Base-by-base conservation (phyloP, 805 yeast species). In the Ogataea paradorogensis region DNA sequence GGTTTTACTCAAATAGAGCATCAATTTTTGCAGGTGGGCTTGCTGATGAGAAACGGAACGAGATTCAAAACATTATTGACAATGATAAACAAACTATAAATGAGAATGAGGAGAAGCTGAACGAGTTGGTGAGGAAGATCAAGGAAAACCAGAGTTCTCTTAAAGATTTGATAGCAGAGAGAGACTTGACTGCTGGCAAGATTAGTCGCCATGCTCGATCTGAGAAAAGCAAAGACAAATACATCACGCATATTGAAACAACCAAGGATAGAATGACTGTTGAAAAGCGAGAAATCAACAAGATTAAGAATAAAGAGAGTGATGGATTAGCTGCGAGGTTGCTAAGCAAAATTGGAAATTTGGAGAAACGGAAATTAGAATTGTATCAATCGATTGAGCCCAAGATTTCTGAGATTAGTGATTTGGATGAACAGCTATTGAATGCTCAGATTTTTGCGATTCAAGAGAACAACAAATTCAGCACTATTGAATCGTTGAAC, bases 401-500 rank as follows among this genome's bases (percentile, higher is more conserved):
- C 9, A 42, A 33, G 18, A 33, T 46, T 13, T 10, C 16, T 2
- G 41, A 53, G 22, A 60, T 69, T 29, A 48, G 56, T 27, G 55
- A 53, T 1, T 51, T 55, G 27, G 66, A 62, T 33, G 51, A 50
- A 27, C 13, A 53, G 47, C 26, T 52, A 57, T 16, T 55, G 45
- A 34, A 38, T 35, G 13, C 59, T 1, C 35, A 46, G 15, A 33
- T 57, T 9, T 34, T 33, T 26, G 43, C 40, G 10, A 45, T 73
- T 31, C 77, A 76, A 42, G 62, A 62, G 9, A 52, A 59, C 27
- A 73, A 74, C 45, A 65, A 63, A 35, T 38, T 38, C 10, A 41
- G 41, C 10, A 43, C 55, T 1, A 46, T 57, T 13, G 45, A 50
- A 16, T 52, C 33, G 46, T 56, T 46, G 51, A 64, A 36, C 45